These are phyloP conservation scores for Wallacemonas rigidus DNA, from an alignment of 208 protist species.

Conservation along the genomic window DNA sequence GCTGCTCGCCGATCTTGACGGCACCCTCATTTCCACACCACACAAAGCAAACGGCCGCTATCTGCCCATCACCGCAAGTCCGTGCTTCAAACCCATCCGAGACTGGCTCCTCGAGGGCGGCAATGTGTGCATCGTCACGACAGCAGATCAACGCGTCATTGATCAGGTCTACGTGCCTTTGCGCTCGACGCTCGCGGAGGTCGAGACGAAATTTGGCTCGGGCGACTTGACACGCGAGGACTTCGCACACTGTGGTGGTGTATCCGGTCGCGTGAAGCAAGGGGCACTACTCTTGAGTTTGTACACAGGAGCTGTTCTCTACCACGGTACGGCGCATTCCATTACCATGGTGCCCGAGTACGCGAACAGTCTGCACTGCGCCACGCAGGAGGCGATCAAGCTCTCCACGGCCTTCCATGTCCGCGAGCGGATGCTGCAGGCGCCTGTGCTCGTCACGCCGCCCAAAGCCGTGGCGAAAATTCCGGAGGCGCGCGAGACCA, in stretches of 20 bases:
- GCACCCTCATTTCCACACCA: constrained; percentile 81
- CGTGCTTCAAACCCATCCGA: constrained; percentile 52
- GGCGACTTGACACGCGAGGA: not conserved
- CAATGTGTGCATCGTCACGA: constrained; percentile 84
- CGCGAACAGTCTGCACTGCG: constrained; percentile 52
- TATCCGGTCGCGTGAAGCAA: constrained; percentile 2
- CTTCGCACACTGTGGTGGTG: not conserved
- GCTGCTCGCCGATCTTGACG: constrained; percentile 82
- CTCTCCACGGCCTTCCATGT: constrained; percentile 35
- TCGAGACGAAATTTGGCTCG: constrained; percentile 15
- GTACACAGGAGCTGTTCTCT: constrained; percentile 82
- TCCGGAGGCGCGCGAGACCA: not conserved
- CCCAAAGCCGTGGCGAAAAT: not conserved
- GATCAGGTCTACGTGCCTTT: constrained; percentile 76
- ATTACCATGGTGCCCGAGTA: constrained; percentile 62
- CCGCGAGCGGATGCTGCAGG: constrained; percentile 24
- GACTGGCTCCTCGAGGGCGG: constrained; percentile 74
- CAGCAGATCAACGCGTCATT: constrained; percentile 68
- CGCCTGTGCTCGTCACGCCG: constrained; percentile 22
- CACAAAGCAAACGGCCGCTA: constrained; percentile 85
- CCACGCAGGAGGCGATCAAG: constrained; percentile 55
- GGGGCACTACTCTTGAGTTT: constrained; percentile 81
- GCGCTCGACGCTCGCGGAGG: constrained; percentile 13
- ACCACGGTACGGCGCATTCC: constrained; percentile 55
- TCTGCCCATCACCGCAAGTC: constrained; percentile 57